Conservation (phyloP, 2,329 filamentous ascomycete genomes). For the Lecanoromycetidae sp. region DNA sequence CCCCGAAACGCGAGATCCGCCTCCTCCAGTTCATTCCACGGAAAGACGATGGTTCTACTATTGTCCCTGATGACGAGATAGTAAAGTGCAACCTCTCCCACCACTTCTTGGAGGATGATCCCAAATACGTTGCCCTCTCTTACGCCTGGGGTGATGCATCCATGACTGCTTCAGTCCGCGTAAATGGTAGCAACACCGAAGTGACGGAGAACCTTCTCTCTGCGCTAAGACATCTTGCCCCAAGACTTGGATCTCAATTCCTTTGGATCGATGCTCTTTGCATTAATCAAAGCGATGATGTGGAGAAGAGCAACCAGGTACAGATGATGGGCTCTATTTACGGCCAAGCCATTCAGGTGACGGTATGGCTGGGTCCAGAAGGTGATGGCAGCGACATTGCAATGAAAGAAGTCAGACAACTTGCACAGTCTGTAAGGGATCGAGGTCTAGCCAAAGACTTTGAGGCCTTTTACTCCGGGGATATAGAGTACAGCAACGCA, state of each 20-base stretch:
- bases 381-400: no score
- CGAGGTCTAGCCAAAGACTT: no score
- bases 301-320: slow-evolving; percentile 3
- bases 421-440: no score
- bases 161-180: neutral
- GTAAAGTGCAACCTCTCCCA: no score
- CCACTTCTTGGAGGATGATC: neutral
- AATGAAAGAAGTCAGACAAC: no score
- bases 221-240: neutral
- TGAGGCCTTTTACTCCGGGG: no score
- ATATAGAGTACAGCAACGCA: no score
- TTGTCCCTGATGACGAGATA: no score
- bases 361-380: slow-evolving; percentile 10
- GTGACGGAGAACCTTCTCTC: neutral
- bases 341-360: neutral
- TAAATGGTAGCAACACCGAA: neutral
- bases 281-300: slow-evolving; percentile 9
- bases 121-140: neutral
- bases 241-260: neutral
- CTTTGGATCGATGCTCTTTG: slow-evolving; percentile 10
- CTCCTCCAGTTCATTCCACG: no score
- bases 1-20: no score
- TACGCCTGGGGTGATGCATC: neutral
- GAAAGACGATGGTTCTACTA: no score
- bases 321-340: slow-evolving; percentile 4